Conservation (phyloP, 768 basidiomycete genomes). For the Russula brevipes region DNA sequence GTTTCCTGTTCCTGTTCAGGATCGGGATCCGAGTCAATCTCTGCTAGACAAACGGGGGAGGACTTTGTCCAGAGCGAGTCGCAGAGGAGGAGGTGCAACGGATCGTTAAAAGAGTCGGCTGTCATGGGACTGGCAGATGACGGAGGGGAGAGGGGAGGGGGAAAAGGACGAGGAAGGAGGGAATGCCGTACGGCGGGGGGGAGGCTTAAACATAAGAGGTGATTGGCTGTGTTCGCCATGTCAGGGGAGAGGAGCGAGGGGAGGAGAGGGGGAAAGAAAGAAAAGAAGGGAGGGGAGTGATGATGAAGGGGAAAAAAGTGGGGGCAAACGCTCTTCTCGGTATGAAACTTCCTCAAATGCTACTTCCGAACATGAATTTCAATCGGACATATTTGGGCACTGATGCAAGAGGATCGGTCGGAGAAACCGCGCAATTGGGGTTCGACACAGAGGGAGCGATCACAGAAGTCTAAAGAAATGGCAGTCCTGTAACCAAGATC, state of each 20-base stretch:
- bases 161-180: not conserved
- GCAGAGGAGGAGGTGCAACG: constrained; percentile 15
- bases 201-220: constrained; percentile 15
- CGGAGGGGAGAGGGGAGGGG: not conserved
- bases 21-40: constrained; percentile 7
- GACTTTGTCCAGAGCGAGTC: not conserved
- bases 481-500: constrained; percentile 8
- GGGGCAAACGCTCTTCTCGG: not conserved
- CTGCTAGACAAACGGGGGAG: not conserved
- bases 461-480: constrained; percentile 14
- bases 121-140: constrained; percentile 3
- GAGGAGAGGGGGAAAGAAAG: not conserved
- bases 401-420: not conserved
- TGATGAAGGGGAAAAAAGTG: constrained; percentile 1
- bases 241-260: not conserved
- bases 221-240: constrained; percentile 20
- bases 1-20: constrained; percentile 1
- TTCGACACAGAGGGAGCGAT: constrained; percentile 14
- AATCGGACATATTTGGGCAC: not conserved
- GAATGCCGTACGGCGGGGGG: constrained; percentile 6
- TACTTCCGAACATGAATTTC: constrained; percentile 5
- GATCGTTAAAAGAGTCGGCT: constrained; percentile 1
- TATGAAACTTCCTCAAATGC: constrained; percentile 15
- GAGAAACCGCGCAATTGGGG: constrained; percentile 7
- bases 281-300: not conserved